Percentiles rank a stretch among this genome's conserved stretches.
These are phyloP conservation scores for Choanephora cucurbitarum DNA, from an alignment of 371 early-diverging fungal genomes.

Conservation along the genomic window DNA sequence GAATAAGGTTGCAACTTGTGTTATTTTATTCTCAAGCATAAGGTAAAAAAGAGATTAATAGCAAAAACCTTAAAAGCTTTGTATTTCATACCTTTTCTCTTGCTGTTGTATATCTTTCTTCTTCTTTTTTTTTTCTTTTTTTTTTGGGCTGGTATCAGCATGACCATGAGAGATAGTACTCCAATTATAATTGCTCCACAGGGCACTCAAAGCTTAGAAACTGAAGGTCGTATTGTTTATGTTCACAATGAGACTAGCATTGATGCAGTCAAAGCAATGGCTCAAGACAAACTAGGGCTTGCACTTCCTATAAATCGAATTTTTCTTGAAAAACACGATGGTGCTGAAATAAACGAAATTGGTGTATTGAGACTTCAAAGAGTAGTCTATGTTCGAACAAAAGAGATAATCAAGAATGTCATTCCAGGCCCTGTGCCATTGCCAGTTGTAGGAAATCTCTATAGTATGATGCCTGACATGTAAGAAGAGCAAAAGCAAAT, in stretches of 20 bases:
- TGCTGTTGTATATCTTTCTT: no score
- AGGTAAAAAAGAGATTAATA: no score
- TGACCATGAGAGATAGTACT: no score
- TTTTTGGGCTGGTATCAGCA: no score
- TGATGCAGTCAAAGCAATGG: conserved; percentile 18
- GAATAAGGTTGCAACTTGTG: no score
- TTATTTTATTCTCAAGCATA: no score
- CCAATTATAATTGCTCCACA: conserved; percentile 17
- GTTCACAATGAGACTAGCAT: conserved; percentile 19
- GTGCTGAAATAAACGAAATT: conserved; percentile 12
- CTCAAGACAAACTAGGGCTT: conserved; percentile 28
- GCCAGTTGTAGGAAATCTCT: conserved; percentile 33
- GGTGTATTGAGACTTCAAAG: conserved; percentile 22
- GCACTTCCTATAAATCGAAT: conserved; percentile 9
- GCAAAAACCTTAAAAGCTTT: no score
- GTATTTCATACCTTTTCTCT: no score
- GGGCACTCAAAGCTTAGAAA: conserved; percentile 17
- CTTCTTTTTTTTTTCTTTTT: no score
- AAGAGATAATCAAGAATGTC: conserved; percentile 17
- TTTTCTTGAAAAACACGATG: conserved; percentile 7
- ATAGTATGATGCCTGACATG: conserved; percentile 35
- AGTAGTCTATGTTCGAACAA: conserved; percentile 14
- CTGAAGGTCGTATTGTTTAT: conserved; percentile 29
- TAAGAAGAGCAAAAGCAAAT: conserved; percentile 9
- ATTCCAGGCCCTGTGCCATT: conserved; percentile 27